Evolutionary conservation across 306 rosid species (phyloP).

Genomic region (Cucurbita ficifolia): DNA sequence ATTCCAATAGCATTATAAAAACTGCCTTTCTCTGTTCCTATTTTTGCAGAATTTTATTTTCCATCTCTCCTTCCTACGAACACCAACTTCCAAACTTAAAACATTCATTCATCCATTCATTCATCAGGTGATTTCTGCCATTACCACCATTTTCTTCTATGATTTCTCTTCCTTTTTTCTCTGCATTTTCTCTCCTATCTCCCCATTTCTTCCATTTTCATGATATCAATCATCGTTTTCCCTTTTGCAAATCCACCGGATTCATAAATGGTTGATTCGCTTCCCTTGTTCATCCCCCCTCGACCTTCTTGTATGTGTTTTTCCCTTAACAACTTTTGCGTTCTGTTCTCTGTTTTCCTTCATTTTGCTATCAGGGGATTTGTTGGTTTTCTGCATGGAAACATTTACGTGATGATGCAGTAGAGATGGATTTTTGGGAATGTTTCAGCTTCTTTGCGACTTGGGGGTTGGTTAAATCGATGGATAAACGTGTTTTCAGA

Average conservation of each 20-base stretch:
- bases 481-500: conserved; percentile 7
- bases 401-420: conserved; percentile 11
- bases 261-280: conserved; percentile 15
- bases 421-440: conserved; percentile 12
- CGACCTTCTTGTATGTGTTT: conserved; percentile 7
- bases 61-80: not conserved
- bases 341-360: not conserved
- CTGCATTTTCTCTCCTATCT: not conserved
- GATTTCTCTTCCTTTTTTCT: not conserved
- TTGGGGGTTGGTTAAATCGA: conserved; percentile 13
- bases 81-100: not conserved
- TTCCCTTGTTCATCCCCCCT: not conserved
- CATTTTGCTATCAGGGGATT: conserved; percentile 20
- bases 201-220: not conserved
- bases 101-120: not conserved
- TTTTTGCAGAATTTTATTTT: not conserved
- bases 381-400: conserved; percentile 7
- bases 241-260: not conserved
- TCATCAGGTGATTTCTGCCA: not conserved
- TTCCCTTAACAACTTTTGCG: not conserved
- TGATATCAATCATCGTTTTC: not conserved
- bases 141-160: not conserved
- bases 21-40: not conserved
- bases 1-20: not conserved
- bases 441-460: conserved; percentile 16